These are phyloP conservation scores for Tetratostichococcus sp. DNA, from an alignment of 139 green algal genomes.

Conservation along the genomic window DNA sequence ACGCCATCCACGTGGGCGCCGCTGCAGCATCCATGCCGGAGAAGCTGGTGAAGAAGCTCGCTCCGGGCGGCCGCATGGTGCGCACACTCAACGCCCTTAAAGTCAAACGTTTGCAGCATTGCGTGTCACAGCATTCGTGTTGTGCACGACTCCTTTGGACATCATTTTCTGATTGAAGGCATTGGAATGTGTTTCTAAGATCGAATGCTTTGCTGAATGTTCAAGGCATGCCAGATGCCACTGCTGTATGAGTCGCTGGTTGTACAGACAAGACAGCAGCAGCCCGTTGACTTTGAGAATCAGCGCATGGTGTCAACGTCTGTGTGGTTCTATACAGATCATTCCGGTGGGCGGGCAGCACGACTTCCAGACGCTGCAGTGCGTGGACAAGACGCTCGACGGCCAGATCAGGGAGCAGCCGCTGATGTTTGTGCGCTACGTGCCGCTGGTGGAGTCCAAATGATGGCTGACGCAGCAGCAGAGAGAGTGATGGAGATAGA, in stretches of 20 bases:
- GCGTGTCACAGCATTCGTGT: not conserved
- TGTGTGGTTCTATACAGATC: not conserved
- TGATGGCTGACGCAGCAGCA: too few relatives aligned
- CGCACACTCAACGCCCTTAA: not conserved
- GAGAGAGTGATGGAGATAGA: too few relatives aligned
- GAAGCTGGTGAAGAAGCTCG: conserved; percentile 58
- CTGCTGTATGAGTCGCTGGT: too few relatives aligned
- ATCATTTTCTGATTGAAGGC: too few relatives aligned
- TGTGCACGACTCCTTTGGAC: too few relatives aligned
- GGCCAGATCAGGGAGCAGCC: conserved; percentile 8
- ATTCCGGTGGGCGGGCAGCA: conserved; percentile 16
- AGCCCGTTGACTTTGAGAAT: too few relatives aligned
- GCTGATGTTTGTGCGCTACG: conserved; percentile 61
- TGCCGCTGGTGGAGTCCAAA: conserved; percentile 37
- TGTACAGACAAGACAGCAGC: too few relatives aligned
- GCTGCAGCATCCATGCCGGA: conserved; percentile 72
- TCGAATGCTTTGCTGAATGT: too few relatives aligned
- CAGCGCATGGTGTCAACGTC: too few relatives aligned
- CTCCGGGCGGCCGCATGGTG: conserved; percentile 45
- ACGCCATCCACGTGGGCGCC: conserved; percentile 94
- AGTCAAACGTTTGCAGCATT: not conserved
- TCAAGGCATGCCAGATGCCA: too few relatives aligned
- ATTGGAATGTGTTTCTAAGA: too few relatives aligned
- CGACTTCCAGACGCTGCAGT: conserved; percentile 15
- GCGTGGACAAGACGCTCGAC: conserved; percentile 21